Evolutionary conservation across 163 green algal genomes (phyloP).

Genomic region (Coccomyxa subellipsoidea): DNA sequence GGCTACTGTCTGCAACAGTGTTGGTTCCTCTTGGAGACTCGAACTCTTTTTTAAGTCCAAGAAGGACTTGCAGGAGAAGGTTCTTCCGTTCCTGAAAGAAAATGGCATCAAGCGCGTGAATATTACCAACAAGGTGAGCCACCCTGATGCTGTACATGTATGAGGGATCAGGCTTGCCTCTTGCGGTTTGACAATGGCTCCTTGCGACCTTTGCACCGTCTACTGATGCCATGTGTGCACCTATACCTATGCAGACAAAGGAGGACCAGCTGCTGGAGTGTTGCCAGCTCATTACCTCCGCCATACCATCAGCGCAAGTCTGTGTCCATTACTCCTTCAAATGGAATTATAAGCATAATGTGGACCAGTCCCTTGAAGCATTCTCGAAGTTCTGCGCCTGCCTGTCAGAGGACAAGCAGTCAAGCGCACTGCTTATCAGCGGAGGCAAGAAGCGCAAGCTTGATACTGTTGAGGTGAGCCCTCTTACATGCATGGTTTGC

Average conservation of each 20-base stretch:
- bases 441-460: slow-evolving; percentile 34
- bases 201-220: not conserved
- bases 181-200: not conserved
- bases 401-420: not conserved
- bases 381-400: slow-evolving; percentile 9
- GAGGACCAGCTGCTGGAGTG: slow-evolving; percentile 7
- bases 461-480: slow-evolving; percentile 23
- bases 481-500: not conserved
- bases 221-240: not conserved
- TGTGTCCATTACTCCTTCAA: slow-evolving; percentile 37
- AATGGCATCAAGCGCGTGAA: slow-evolving; percentile 42
- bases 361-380: not conserved
- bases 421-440: slow-evolving; percentile 40
- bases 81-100: slow-evolving; percentile 17
- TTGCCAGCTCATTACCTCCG: not conserved
- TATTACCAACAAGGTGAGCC: slow-evolving; percentile 45
- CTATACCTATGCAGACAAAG: not conserved
- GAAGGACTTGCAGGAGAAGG: slow-evolving; percentile 2
- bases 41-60: slow-evolving; percentile 35
- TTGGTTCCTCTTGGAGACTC: slow-evolving; percentile 11
- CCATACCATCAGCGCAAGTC: not conserved
- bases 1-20: too few relatives aligned
- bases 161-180: not conserved
- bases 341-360: slow-evolving; percentile 19
- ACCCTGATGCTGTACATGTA: not conserved